These are phyloP conservation scores for Ettlia oleoabundans DNA, from an alignment of 139 green algal species.

Conservation along the genomic window DNA sequence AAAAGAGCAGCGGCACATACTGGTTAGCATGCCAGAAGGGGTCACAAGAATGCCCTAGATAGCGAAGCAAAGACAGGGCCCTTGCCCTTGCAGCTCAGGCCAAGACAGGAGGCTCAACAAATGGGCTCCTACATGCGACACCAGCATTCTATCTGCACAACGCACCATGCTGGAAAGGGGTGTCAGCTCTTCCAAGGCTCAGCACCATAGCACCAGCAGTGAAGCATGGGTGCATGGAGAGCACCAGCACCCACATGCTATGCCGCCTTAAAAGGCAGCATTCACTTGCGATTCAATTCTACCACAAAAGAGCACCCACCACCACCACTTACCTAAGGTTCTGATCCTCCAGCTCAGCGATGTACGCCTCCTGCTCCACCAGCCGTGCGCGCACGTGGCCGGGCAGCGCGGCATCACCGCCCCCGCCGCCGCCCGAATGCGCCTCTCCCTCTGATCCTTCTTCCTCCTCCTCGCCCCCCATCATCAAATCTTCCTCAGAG, in stretches of 20 bases:
- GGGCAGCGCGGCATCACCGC: slow-evolving; percentile 11
- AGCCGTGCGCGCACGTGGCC: slow-evolving; percentile 12
- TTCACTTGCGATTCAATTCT: no score
- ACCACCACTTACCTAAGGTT: slow-evolving; percentile 35
- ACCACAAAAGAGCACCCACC: neutral
- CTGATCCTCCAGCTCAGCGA: slow-evolving; percentile 38
- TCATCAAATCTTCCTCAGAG: slow-evolving; percentile 19
- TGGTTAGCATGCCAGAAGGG: no score
- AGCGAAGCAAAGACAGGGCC: neutral
- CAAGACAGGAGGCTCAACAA: neutral
- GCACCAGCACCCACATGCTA: no score
- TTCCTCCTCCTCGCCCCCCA: neutral
- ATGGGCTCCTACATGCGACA: neutral
- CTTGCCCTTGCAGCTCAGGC: neutral
- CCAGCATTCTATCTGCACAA: neutral
- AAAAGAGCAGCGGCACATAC: neutral
- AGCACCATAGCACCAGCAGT: neutral
- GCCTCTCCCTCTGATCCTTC: slow-evolving; percentile 4
- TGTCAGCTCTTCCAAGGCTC: neutral
- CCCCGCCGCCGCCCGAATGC: neutral
- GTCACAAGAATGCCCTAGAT: no score
- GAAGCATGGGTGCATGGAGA: no score
- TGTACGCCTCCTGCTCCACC: slow-evolving; percentile 38
- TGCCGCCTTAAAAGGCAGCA: no score
- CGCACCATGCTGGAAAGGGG: no score